A percentile compares a stretch with the other conserved stretches of the same genome.
Evolutionary conservation across 306 rosid species (phyloP).

Genomic region (Castanea mollissima): DNA sequence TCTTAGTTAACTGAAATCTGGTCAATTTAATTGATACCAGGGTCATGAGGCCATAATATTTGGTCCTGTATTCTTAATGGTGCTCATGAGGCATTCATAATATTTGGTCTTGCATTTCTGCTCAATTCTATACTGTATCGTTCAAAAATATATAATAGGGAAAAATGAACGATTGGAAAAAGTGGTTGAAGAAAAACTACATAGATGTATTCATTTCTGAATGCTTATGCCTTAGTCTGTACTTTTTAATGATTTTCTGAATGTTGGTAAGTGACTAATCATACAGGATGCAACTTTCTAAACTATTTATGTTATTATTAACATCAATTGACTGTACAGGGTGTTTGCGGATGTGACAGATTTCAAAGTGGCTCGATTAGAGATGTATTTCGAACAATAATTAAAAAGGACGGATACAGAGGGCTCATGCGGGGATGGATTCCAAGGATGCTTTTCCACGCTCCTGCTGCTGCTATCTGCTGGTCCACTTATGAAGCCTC

Average conservation of each 20-base stretch:
- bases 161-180: background rate
- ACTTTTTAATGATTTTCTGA: background rate
- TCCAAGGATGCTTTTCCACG: slow-evolving; percentile 96
- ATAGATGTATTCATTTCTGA: background rate
- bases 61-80: background rate
- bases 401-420: slow-evolving; percentile 76
- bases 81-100: background rate
- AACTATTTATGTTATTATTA: too few relatives aligned
- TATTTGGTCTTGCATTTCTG: background rate
- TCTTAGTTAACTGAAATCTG: background rate
- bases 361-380: slow-evolving; percentile 75
- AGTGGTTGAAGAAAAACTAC: background rate
- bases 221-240: background rate
- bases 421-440: slow-evolving; percentile 95
- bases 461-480: slow-evolving; percentile 98
- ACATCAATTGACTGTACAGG: slow-evolving; percentile 50
- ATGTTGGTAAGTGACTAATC: background rate
- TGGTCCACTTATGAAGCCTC: slow-evolving; percentile 98
- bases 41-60: background rate
- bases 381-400: slow-evolving; percentile 65
- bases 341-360: slow-evolving; percentile 94
- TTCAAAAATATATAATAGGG: background rate
- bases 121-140: background rate
- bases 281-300: background rate
- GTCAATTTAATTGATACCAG: background rate